phyloP scores from a whole-genome alignment of 805 yeast species.

The Scheffersomyces lignosus region DNA sequence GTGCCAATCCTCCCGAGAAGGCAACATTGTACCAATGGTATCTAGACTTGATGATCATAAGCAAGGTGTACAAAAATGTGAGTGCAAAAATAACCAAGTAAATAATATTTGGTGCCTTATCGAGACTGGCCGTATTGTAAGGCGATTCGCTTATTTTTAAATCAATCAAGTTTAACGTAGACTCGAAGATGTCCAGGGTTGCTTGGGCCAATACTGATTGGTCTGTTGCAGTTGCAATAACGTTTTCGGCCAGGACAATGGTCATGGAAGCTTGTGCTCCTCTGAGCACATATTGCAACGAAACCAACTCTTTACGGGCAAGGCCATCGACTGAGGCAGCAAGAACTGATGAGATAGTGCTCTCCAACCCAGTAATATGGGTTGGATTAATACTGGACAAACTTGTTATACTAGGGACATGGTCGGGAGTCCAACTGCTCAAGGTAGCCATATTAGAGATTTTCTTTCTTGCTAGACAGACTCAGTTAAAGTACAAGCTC shows the following conservation, averaged over 20 bases:
- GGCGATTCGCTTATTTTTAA: conserved; percentile 28
- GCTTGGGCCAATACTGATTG: conserved; percentile 25
- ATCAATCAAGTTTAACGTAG: conserved; percentile 30
- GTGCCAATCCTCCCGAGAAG: conserved; percentile 6
- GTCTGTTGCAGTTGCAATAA: conserved; percentile 41
- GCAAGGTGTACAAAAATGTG: conserved; percentile 10
- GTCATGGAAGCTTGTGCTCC: conserved; percentile 40
- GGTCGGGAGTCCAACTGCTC: too few species aligned
- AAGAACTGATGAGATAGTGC: conserved; percentile 1
- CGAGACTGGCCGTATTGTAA: conserved; percentile 12
- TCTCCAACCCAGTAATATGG: neutral
- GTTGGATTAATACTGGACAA: too few species aligned
- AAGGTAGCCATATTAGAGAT: too few species aligned
- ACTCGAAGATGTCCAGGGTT: conserved; percentile 31
- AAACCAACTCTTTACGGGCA: conserved; percentile 13
- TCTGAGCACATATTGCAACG: conserved; percentile 23
- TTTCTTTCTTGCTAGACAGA: too few species aligned
- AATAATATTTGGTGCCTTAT: conserved; percentile 10
- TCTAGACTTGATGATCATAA: conserved; percentile 14
- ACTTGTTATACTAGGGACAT: too few species aligned
- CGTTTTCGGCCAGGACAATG: conserved; percentile 31
- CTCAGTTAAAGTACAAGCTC: too few species aligned
- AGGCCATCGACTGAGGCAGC: conserved; percentile 18
- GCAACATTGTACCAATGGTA: conserved; percentile 18
- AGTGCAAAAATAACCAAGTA: conserved; percentile 11